Percentiles rank a stretch among this genome's conserved stretches.
phyloP scores from a whole-genome alignment of 306 rosid genomes.

The Dalbergia cochinchinensis region DNA sequence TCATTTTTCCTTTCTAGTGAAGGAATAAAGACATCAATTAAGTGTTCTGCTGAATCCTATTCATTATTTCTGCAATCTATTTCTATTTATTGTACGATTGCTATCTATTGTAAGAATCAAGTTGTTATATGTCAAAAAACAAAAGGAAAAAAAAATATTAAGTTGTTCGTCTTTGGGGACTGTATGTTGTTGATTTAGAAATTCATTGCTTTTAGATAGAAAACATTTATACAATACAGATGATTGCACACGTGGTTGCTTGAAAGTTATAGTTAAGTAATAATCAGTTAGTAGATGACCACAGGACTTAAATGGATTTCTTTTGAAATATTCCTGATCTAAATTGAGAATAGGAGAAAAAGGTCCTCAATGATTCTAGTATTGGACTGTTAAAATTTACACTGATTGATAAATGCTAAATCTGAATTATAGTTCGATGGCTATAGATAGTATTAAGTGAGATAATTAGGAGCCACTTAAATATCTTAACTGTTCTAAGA shows the following conservation, averaged over 20 bases:
- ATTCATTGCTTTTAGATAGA: slow-evolving; percentile 24
- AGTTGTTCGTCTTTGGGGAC: neutral
- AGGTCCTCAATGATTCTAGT: slow-evolving; percentile 10
- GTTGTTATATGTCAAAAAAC: neutral
- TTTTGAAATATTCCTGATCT: slow-evolving; percentile 34
- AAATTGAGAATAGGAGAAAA: slow-evolving; percentile 12
- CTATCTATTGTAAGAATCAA: neutral
- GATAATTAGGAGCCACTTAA: slow-evolving; percentile 15
- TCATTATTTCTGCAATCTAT: slow-evolving; percentile 5
- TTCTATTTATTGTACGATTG: neutral
- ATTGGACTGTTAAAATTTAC: slow-evolving; percentile 3
- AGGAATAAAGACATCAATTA: slow-evolving; percentile 2
- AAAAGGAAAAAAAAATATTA: too few species aligned
- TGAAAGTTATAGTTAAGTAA: slow-evolving; percentile 14
- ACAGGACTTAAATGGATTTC: slow-evolving; percentile 1
- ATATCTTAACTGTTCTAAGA: slow-evolving; percentile 23
- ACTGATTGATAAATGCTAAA: slow-evolving; percentile 19
- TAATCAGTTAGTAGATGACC: slow-evolving; percentile 8
- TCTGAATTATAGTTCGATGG: slow-evolving; percentile 28
- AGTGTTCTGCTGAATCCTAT: slow-evolving; percentile 11
- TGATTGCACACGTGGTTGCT: slow-evolving; percentile 10
- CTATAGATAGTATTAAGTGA: neutral
- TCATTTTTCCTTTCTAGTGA: neutral
- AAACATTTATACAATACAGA: slow-evolving; percentile 12
- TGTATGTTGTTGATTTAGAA: neutral